Percentiles rank a stretch among this genome's conserved stretches.
phyloP scores from a whole-genome alignment of 2,329 filamentous ascomycete genomes.

The Aspergillus tanneri region DNA sequence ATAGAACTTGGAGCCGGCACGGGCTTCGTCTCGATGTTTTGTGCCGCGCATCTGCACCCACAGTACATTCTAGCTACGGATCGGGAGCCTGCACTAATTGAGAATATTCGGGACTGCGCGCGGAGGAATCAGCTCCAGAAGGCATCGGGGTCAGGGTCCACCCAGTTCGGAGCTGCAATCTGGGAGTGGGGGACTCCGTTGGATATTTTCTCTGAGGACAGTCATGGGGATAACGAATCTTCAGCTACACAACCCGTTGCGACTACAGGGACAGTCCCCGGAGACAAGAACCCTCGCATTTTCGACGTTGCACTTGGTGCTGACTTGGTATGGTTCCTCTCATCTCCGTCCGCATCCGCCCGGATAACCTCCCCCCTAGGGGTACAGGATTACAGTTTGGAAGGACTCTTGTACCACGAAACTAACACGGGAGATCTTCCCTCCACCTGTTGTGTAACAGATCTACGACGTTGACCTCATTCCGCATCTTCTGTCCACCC shows the following conservation, averaged over 20 bases:
- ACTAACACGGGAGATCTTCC: too few relatives aligned
- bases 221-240: background rate
- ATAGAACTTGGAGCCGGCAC: conserved; percentile 68
- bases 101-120: conserved; percentile 40
- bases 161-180: conserved; percentile 32
- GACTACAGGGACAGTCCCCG: conserved; percentile 1
- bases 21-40: conserved; percentile 64
- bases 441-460: too few relatives aligned
- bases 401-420: too few relatives aligned
- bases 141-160: background rate
- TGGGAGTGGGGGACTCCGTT: conserved; percentile 46
- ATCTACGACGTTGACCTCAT: conserved; percentile 62
- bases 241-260: conserved; percentile 1
- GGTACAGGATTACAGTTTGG: too few relatives aligned
- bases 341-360: too few relatives aligned
- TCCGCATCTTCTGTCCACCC: conserved; percentile 56
- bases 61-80: conserved; percentile 60
- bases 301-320: conserved; percentile 45
- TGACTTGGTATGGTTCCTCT: conserved; percentile 36
- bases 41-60: conserved; percentile 58
- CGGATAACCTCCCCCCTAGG: too few relatives aligned
- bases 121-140: conserved; percentile 31
- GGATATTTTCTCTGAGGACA: conserved; percentile 8
- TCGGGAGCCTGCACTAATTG: conserved; percentile 52
- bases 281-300: background rate